Percentiles rank a stretch among this genome's conserved stretches.
These are phyloP conservation scores for Yamadazyma trypodendri DNA, from an alignment of 1,139 yeast species.

Conservation along the genomic window DNA sequence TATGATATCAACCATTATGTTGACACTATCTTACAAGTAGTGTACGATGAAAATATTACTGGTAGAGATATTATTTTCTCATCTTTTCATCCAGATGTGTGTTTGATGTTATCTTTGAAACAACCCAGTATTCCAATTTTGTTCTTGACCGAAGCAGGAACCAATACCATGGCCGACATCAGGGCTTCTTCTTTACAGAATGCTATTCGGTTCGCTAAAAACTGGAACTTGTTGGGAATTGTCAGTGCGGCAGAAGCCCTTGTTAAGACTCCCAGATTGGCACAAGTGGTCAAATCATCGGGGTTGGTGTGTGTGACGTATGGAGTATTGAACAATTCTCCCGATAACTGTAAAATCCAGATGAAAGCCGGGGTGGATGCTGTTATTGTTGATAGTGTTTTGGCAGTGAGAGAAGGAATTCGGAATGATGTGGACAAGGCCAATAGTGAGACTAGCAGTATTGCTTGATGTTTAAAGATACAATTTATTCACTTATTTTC, in stretches of 20 bases:
- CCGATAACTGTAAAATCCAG: constrained; percentile 80
- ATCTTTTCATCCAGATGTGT: constrained; percentile 92
- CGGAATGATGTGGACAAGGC: constrained; percentile 31
- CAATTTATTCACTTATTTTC: too few relatives aligned
- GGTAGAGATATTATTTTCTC: constrained; percentile 90
- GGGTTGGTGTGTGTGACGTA: constrained; percentile 95
- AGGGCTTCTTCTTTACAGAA: constrained; percentile 87
- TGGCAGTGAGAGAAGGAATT: constrained; percentile 87
- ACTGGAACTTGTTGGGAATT: constrained; percentile 90
- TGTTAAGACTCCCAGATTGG: constrained; percentile 82
- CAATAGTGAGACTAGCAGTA: constrained; percentile 11
- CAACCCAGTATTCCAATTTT: constrained; percentile 92
- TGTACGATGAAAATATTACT: constrained; percentile 69
- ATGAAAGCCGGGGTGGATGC: constrained; percentile 97
- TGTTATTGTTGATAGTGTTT: constrained; percentile 90
- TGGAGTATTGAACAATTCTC: constrained; percentile 82
- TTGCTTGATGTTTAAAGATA: too few relatives aligned
- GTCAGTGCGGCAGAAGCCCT: constrained; percentile 88
- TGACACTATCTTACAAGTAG: constrained; percentile 76
- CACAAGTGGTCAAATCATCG: constrained; percentile 81
- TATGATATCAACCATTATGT: constrained; percentile 85
- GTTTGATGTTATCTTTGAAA: constrained; percentile 79
- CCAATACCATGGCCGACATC: constrained; percentile 79
- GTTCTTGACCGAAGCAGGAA: constrained; percentile 87
- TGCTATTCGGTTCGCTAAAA: constrained; percentile 86